Evolutionary conservation across 371 early-diverging fungal genomes (phyloP).

Genomic region (Mortierella sp.): DNA sequence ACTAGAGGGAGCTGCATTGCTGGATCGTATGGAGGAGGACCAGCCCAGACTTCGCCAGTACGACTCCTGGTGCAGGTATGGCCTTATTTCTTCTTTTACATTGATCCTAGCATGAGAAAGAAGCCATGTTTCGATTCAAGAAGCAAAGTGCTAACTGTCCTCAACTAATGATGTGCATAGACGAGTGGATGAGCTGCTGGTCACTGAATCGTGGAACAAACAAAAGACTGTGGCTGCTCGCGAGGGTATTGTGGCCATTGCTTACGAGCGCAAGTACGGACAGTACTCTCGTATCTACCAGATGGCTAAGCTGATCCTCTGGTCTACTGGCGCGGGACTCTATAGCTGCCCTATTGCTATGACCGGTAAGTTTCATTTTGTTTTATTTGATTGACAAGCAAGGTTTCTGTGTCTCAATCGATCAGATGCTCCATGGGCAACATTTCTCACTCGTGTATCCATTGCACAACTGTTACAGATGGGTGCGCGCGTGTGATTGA

Average conservation of each 20-base stretch:
- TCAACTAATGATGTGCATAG: slow-evolving; percentile 17
- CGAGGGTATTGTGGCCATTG: slow-evolving; percentile 75
- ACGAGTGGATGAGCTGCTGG: slow-evolving; percentile 72
- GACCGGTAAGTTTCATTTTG: slow-evolving; percentile 59
- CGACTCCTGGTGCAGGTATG: slow-evolving; percentile 73
- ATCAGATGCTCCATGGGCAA: not conserved
- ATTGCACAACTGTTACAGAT: slow-evolving; percentile 46
- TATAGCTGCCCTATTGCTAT: slow-evolving; percentile 79
- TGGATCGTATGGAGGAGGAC: slow-evolving; percentile 58
- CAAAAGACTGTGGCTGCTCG: slow-evolving; percentile 70
- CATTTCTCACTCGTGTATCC: not conserved
- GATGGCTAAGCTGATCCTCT: slow-evolving; percentile 76
- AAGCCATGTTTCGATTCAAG: too few relatives aligned
- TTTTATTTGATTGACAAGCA: not conserved
- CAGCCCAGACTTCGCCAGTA: slow-evolving; percentile 75
- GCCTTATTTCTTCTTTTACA: not conserved
- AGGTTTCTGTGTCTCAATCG: not conserved
- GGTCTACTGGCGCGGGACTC: slow-evolving; percentile 66
- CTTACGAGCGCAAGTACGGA: slow-evolving; percentile 68
- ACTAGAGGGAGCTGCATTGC: slow-evolving; percentile 38
- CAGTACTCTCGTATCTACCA: slow-evolving; percentile 72
- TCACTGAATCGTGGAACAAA: slow-evolving; percentile 71
- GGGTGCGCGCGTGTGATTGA: slow-evolving; percentile 76
- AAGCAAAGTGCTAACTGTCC: not conserved
- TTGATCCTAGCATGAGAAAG: not conserved